Percentiles rank a stretch among this genome's conserved stretches.
phyloP scores from a whole-genome alignment of 345 rosid species.

The Cardamine occulta region DNA sequence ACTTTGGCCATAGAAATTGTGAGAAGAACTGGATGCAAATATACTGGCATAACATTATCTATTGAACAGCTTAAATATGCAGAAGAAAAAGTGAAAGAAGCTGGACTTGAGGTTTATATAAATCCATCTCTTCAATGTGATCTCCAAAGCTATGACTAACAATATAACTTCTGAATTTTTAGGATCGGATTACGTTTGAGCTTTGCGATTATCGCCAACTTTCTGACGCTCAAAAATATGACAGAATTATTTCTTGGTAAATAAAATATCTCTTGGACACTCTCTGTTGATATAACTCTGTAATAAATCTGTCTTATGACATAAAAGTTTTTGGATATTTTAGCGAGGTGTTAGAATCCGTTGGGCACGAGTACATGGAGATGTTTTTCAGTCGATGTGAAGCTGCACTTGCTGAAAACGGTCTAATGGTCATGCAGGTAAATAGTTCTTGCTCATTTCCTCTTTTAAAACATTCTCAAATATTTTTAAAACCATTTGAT shows the following conservation, averaged over 20 bases:
- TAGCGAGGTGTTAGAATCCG: conserved; percentile 95
- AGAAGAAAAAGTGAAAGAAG: conserved; percentile 73
- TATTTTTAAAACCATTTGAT: background rate
- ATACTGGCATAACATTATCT: conserved; percentile 84
- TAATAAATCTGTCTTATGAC: background rate
- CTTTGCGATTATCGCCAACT: conserved; percentile 84
- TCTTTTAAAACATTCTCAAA: background rate
- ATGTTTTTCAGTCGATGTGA: conserved; percentile 75
- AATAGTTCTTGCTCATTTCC: conserved; percentile 12
- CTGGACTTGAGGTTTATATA: conserved; percentile 69
- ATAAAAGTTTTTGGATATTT: background rate
- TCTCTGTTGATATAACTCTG: background rate
- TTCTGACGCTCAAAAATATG: conserved; percentile 57
- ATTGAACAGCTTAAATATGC: conserved; percentile 76
- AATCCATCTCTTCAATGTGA: conserved; percentile 5
- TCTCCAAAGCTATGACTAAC: conserved; percentile 3
- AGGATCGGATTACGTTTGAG: conserved; percentile 68
- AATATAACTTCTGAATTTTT: background rate
- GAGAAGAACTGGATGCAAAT: conserved; percentile 80
- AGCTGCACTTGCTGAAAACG: conserved; percentile 73
- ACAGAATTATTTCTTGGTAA: conserved; percentile 89
- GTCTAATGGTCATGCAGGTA: conserved; percentile 86
- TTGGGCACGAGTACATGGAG: conserved; percentile 94
- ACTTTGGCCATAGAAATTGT: conserved; percentile 85
- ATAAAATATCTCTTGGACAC: background rate